These are phyloP conservation scores for Candida fluviatilis DNA, from an alignment of 805 yeast species.

Conservation along the genomic window DNA sequence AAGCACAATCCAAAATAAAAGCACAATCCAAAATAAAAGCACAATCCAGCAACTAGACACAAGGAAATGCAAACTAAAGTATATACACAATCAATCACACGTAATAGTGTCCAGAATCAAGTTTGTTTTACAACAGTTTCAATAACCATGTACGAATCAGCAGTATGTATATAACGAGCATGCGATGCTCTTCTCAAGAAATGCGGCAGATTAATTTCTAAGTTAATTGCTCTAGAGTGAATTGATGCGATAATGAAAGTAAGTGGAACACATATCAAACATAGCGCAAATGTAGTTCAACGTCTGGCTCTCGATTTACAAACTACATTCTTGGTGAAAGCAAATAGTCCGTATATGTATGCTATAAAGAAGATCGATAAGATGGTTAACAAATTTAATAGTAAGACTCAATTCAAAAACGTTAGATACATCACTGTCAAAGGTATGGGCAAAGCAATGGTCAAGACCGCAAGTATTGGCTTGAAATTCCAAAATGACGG, in stretches of 20 bases:
- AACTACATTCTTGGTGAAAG: slow-evolving; percentile 53
- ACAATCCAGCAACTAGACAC: too few species aligned
- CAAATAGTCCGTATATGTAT: slow-evolving; percentile 67
- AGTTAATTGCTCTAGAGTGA: too few species aligned
- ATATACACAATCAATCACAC: too few species aligned
- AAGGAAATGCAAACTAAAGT: too few species aligned
- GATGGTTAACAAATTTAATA: slow-evolving; percentile 40
- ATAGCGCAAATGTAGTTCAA: slow-evolving; percentile 47
- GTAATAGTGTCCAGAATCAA: too few species aligned
- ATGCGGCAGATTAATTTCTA: too few species aligned
- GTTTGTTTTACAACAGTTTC: too few species aligned
- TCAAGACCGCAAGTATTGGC: slow-evolving; percentile 59
- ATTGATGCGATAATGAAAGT: not conserved
- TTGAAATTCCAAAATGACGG: slow-evolving; percentile 51
- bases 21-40: too few species aligned
- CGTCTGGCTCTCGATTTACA: slow-evolving; percentile 39
- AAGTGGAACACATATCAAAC: slow-evolving; percentile 34
- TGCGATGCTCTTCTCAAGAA: too few species aligned
- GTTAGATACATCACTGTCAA: slow-evolving; percentile 48
- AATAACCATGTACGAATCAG: too few species aligned
- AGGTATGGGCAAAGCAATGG: slow-evolving; percentile 73
- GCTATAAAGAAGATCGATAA: slow-evolving; percentile 64
- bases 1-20: too few species aligned
- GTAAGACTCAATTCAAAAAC: slow-evolving; percentile 34
- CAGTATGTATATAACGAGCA: too few species aligned